phyloP scores from a whole-genome alignment of 2,329 filamentous ascomycete genomes.

The Aspergillus sojae region DNA sequence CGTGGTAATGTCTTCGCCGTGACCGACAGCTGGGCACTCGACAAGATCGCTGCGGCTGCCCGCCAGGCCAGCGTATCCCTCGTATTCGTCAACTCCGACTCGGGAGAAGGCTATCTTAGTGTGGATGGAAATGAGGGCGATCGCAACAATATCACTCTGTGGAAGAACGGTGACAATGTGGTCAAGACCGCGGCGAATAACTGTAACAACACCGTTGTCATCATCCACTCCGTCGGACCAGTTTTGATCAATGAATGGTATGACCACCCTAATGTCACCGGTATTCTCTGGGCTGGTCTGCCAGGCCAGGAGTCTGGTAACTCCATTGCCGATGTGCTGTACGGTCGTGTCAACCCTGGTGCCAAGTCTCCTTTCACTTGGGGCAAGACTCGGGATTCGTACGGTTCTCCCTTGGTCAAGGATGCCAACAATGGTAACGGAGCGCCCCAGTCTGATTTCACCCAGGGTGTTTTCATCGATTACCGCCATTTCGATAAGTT shows the following conservation, averaged over 20 bases:
- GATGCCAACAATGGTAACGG: conserved; percentile 58
- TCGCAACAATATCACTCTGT: conserved; percentile 88
- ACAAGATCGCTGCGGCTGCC: conserved; percentile 54
- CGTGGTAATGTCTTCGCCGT: conserved; percentile 65
- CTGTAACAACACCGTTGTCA: conserved; percentile 87
- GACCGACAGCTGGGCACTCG: conserved; percentile 59
- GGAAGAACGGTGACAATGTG: conserved; percentile 77
- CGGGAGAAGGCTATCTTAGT: conserved; percentile 83
- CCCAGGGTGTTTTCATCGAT: conserved; percentile 64
- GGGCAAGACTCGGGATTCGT: conserved; percentile 55
- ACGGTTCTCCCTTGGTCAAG: conserved; percentile 60
- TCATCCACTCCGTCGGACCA: conserved; percentile 83
- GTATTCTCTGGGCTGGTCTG: conserved; percentile 74
- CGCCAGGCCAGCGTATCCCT: conserved; percentile 61
- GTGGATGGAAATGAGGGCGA: conserved; percentile 85
- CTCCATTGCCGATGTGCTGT: conserved; percentile 72
- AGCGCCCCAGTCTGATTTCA: conserved; percentile 62
- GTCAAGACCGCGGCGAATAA: conserved; percentile 77
- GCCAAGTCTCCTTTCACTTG: conserved; percentile 66
- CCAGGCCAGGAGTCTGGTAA: conserved; percentile 77
- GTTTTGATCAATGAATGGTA: conserved; percentile 70
- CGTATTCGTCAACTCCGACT: conserved; percentile 86
- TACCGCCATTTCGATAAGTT: conserved; percentile 57
- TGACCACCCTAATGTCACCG: conserved; percentile 68
- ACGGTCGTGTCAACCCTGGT: conserved; percentile 66